A percentile compares a stretch with the other conserved stretches of the same genome.
Conservation (phyloP, 495 filamentous ascomycete genomes). For the Daldinia caldariorum region DNA sequence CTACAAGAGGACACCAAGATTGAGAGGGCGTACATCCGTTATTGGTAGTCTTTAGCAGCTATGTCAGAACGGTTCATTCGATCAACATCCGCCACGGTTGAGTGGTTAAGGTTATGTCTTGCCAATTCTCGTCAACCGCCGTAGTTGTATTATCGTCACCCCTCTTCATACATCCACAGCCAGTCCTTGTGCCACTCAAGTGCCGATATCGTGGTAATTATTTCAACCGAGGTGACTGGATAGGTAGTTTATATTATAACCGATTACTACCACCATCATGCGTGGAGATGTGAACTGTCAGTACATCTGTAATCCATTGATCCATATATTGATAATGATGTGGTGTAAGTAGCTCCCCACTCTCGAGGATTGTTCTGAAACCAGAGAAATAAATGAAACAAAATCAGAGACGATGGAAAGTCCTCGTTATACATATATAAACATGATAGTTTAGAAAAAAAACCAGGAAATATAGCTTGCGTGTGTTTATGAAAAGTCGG, state of each 20-base stretch:
- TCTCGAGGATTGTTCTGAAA: constrained; percentile 3
- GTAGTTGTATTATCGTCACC: not conserved
- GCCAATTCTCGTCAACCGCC: not conserved
- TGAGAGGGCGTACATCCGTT: not conserved
- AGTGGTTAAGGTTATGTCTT: not conserved
- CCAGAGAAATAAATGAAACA: not conserved
- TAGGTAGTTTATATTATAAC: constrained; percentile 18
- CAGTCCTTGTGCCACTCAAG: constrained; percentile 12
- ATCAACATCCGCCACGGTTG: not conserved
- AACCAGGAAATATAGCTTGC: not conserved
- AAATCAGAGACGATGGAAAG: not conserved
- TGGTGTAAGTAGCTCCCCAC: constrained; percentile 27
- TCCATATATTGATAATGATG: not conserved
- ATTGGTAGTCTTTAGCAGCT: not conserved
- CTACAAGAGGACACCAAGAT: not conserved
- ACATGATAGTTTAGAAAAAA: not conserved
- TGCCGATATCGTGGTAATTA: constrained; percentile 17
- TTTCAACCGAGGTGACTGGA: constrained; percentile 2
- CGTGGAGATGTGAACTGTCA: constrained; percentile 17
- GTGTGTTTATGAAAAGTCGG: not conserved
- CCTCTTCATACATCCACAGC: constrained; percentile 12
- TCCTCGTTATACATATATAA: constrained; percentile 24
- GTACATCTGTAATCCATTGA: constrained; percentile 16
- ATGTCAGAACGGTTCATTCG: not conserved
- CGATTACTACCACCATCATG: not conserved